phyloP scores from a whole-genome alignment of 2,329 filamentous ascomycete genomes.

The Leptographium flavum region DNA sequence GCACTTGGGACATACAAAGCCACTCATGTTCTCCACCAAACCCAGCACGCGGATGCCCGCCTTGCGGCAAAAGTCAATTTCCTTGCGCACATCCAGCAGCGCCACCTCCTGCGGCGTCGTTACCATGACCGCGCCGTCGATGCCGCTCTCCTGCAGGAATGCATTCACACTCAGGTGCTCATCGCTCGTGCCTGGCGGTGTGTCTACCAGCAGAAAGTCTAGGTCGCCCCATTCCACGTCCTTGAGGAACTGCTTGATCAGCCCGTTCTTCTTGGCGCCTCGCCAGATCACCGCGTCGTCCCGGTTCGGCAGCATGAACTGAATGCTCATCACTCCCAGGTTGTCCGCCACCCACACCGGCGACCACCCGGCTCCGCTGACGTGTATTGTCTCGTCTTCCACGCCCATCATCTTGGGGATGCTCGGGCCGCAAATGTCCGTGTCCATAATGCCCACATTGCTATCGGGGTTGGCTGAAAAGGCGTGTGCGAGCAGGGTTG shows the following conservation, averaged over 20 bases:
- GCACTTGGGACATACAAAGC: constrained; percentile 91
- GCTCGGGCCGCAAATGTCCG: constrained; percentile 88
- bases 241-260: constrained; percentile 96
- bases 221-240: constrained; percentile 96
- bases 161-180: constrained; percentile 92
- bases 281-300: constrained; percentile 97
- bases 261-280: constrained; percentile 93
- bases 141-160: constrained; percentile 77
- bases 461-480: constrained; percentile 74
- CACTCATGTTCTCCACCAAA: constrained; percentile 94
- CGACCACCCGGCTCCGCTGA: constrained; percentile 78
- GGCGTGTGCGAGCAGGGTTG: constrained; percentile 43
- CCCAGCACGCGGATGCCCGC: constrained; percentile 80
- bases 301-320: constrained; percentile 90
- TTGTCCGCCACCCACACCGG: constrained; percentile 95
- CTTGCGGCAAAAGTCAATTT: constrained; percentile 95
- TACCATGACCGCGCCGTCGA: constrained; percentile 85
- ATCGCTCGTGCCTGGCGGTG: constrained; percentile 86
- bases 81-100: constrained; percentile 84
- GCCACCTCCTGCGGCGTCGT: constrained; percentile 92
- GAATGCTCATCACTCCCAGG: constrained; percentile 88
- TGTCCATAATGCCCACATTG: constrained; percentile 91
- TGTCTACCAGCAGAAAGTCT: constrained; percentile 88
- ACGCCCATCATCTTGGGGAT: constrained; percentile 99
- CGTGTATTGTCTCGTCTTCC: constrained; percentile 83